Evolutionary conservation across 257 asterid genomes (phyloP).

Genomic region (Misopates orontium): DNA sequence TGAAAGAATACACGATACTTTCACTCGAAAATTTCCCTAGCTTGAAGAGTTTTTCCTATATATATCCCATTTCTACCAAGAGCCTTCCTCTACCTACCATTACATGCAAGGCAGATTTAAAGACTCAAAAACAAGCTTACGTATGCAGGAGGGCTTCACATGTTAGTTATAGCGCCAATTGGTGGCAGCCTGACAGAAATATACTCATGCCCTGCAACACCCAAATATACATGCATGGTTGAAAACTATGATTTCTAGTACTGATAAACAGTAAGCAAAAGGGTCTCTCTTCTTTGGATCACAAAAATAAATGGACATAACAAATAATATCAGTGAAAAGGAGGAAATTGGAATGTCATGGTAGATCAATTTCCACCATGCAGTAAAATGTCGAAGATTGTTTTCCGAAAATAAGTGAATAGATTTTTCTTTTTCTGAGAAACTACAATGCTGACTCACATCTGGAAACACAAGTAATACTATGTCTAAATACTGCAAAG

Average conservation of each 20-base stretch:
- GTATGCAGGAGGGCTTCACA: slow-evolving; percentile 65
- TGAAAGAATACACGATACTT: too few species aligned
- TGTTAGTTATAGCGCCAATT: slow-evolving; percentile 64
- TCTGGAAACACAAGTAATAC: too few species aligned
- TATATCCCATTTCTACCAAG: too few species aligned
- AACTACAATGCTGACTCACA: neutral
- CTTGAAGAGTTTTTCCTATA: neutral
- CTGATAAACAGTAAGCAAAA: slow-evolving; percentile 31
- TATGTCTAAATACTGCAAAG: neutral
- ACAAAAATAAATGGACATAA: slow-evolving; percentile 12
- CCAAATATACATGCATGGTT: slow-evolving; percentile 69
- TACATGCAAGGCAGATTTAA: slow-evolving; percentile 40
- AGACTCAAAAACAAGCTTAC: slow-evolving; percentile 76
- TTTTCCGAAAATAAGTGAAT: neutral
- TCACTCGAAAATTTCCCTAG: neutral
- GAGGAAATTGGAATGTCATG: neutral
- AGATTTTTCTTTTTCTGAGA: neutral
- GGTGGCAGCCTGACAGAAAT: slow-evolving; percentile 52
- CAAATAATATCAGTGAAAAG: neutral
- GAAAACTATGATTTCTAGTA: slow-evolving; percentile 46
- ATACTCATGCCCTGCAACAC: slow-evolving; percentile 77
- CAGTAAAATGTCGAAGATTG: too few species aligned
- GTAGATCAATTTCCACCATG: neutral
- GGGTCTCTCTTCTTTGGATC: slow-evolving; percentile 11
- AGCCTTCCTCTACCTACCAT: slow-evolving; percentile 28